Conservation (phyloP, 352 stramenopile genomes). For the Aphanomyces astaci region DNA sequence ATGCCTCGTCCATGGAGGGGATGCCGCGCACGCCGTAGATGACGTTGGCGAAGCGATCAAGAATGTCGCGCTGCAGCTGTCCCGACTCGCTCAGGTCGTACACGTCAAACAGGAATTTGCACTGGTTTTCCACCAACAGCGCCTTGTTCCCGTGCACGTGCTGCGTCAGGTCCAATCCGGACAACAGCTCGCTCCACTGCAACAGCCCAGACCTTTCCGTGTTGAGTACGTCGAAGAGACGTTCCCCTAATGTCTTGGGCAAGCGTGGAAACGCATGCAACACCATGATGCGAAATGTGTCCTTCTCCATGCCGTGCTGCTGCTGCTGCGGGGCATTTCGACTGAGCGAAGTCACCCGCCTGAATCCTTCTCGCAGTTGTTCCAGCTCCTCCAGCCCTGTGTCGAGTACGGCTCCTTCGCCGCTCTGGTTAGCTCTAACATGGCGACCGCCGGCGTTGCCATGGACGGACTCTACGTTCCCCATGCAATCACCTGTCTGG, state of each 20-base stretch:
- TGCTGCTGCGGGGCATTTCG: neutral
- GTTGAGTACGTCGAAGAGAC: constrained; percentile 79
- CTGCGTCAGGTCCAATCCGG: constrained; percentile 65
- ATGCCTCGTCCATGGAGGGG: constrained; percentile 34
- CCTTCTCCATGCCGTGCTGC: constrained; percentile 35
- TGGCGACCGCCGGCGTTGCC: neutral
- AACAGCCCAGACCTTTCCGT: constrained; percentile 53
- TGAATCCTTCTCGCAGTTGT: constrained; percentile 16
- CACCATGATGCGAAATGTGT: constrained; percentile 73
- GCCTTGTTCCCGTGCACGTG: constrained; percentile 23
- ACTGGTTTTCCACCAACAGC: constrained; percentile 51
- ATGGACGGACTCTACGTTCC: neutral
- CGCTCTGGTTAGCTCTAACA: neutral
- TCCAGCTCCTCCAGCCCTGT: constrained; percentile 7
- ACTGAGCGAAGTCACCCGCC: neutral
- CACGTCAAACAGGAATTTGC: constrained; percentile 73
- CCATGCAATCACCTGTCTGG: neutral
- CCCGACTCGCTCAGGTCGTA: constrained; percentile 69
- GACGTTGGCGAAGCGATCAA: constrained; percentile 80
- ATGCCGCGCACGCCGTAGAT: constrained; percentile 61
- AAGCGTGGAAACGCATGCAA: constrained; percentile 71
- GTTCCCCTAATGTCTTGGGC: constrained; percentile 70
- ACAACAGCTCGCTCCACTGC: constrained; percentile 52
- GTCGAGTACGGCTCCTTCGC: neutral
- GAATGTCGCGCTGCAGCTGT: constrained; percentile 52